These are phyloP conservation scores for Botrytis porri DNA, from an alignment of 2,329 filamentous ascomycete genomes.

Conservation along the genomic window DNA sequence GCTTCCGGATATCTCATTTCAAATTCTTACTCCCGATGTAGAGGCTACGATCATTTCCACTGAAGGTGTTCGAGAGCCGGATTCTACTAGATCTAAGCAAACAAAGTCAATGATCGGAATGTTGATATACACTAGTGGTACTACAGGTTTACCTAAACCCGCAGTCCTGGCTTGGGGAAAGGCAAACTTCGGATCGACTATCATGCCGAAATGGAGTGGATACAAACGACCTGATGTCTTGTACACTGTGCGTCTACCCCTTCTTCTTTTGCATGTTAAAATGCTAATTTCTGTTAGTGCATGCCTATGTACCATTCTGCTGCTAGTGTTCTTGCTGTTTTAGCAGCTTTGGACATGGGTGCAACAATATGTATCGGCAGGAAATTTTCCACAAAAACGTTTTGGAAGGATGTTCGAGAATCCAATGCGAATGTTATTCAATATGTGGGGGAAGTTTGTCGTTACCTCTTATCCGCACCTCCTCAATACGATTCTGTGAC, in stretches of 20 bases:
- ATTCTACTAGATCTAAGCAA: slow-evolving; percentile 51
- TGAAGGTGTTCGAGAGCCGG: slow-evolving; percentile 54
- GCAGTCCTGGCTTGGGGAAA: slow-evolving; percentile 75
- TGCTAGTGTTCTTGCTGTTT: slow-evolving; percentile 67
- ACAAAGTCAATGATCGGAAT: slow-evolving; percentile 57
- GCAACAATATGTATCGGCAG: slow-evolving; percentile 69
- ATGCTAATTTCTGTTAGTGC: slow-evolving; percentile 48
- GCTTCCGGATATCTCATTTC: slow-evolving; percentile 53
- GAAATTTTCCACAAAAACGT: slow-evolving; percentile 73
- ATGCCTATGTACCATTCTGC: slow-evolving; percentile 92
- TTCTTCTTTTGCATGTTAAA: slow-evolving; percentile 1
- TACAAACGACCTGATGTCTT: slow-evolving; percentile 64
- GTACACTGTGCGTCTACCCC: slow-evolving; percentile 59
- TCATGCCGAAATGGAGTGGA: slow-evolving; percentile 54
- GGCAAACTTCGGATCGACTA: slow-evolving; percentile 50
- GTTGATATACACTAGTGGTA: slow-evolving; percentile 83
- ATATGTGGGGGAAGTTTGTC: slow-evolving; percentile 84
- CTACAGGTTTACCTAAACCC: slow-evolving; percentile 79
- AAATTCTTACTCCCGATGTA: slow-evolving; percentile 58
- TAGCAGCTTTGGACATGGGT: slow-evolving; percentile 56
- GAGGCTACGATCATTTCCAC: slow-evolving; percentile 53
- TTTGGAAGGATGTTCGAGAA: slow-evolving; percentile 73
- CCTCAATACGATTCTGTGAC: slow-evolving; percentile 60
- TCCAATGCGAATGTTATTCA: slow-evolving; percentile 73
- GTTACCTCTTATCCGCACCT: slow-evolving; percentile 71